Evolutionary conservation across 2,329 filamentous ascomycete species (phyloP), one percentile per base, ranked within the genome.

Genomic region (Apiospora kogelbergensis): DNA sequence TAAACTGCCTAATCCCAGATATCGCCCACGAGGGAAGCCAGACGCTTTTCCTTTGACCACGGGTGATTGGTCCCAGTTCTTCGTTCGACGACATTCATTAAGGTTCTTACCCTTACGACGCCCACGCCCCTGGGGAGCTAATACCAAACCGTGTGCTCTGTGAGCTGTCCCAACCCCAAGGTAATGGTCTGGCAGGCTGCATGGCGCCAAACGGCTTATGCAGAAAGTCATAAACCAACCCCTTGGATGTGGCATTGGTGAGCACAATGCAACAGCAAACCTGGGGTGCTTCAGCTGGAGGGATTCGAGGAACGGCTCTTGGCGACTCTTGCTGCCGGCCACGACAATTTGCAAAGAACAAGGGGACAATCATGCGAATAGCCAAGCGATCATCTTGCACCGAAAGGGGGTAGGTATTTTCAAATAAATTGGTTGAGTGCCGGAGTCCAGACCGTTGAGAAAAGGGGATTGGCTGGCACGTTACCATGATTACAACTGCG

Each of bases 201-300:
- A 37, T 60, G 53, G 53, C 53, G 30, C 53, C 53, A 60, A 60
- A 60, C 53, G 53, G 53, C 53, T 37, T 37, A 60, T 60, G 53
- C 53, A 60, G 30, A 60, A 26, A 37, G 53, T 60, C 53, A 26
- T 60, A 60, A 26, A 17, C 26, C 48, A n/a, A 46, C 26, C 53
- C 53, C 53, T 60, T 60, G 53, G 37, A 60, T 30, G 53, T 60
- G 53, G 30, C 53, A 60, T 33, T 4, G 53, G 53, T 37, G 20
- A 60, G 30, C 53, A 60, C 53, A 60, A 60, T 60, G 53, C 53
- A 60, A 37, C 30, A 42, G 11, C 40, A 37, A 11, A 11, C 30
- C 53, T n/a, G 30, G 53, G n/a, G 53, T 60, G 17, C 30, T 20
- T 20, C 53, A 60, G 53, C 53, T 60, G 26, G 30, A 57, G 24